A percentile compares a stretch with the other conserved stretches of the same genome.
Conservation (phyloP, 768 basidiomycete species). For the Lactarius trivialis region DNA sequence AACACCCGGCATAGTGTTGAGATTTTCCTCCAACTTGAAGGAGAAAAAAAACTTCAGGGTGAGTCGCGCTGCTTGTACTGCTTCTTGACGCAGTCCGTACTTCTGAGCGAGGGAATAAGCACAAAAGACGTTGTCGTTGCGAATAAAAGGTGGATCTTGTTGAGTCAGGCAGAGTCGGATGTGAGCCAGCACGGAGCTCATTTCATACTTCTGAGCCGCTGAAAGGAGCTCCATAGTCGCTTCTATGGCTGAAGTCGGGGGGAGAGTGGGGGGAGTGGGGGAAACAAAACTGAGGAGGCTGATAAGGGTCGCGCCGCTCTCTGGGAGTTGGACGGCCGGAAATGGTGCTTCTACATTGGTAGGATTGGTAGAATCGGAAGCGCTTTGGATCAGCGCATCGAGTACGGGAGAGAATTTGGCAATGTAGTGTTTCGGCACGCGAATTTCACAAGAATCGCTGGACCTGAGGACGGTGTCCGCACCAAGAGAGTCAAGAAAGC, state of each 20-base stretch:
- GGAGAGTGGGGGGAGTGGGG: not conserved
- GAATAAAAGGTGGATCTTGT: not conserved
- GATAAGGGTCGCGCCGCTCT: not conserved
- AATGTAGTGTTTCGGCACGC: slow-evolving; percentile 38
- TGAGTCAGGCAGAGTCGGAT: not conserved
- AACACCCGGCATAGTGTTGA: not conserved
- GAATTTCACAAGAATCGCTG: slow-evolving; percentile 38
- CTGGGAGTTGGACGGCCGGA: not conserved
- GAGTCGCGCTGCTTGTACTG: not conserved
- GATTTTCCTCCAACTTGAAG: not conserved
- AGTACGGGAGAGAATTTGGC: slow-evolving; percentile 39
- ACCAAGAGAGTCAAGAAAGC: slow-evolving; percentile 34
- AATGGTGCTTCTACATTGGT: not conserved
- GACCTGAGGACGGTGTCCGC: slow-evolving; percentile 41
- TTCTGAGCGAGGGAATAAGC: slow-evolving; percentile 1
- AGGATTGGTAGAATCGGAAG: not conserved
- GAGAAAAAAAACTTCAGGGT: not conserved
- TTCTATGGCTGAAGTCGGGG: not conserved
- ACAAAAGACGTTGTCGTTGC: not conserved
- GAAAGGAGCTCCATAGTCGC: slow-evolving; percentile 6
- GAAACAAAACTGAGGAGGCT: slow-evolving; percentile 4
- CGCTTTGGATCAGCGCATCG: slow-evolving; percentile 23
- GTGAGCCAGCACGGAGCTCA: not conserved
- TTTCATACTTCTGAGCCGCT: slow-evolving; percentile 8
- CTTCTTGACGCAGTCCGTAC: slow-evolving; percentile 1